Evolutionary conservation across 163 green algal species (phyloP).

Genomic region (Scenedesmus sp.): DNA sequence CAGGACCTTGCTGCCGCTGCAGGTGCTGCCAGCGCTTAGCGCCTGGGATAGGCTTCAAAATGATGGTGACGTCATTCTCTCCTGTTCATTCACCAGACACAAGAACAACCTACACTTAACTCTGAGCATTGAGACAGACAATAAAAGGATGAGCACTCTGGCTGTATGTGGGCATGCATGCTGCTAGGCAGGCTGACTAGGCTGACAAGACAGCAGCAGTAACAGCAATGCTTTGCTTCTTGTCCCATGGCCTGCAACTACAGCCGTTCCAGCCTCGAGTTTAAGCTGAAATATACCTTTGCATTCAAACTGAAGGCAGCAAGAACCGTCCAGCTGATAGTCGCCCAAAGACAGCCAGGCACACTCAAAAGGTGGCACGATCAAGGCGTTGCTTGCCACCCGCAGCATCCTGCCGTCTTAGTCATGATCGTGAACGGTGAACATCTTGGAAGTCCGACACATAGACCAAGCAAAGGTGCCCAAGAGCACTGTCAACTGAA

Average conservation of each 20-base stretch:
- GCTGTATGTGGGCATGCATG: neutral
- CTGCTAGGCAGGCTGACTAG: neutral
- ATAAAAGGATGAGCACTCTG: neutral
- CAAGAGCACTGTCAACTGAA: neutral
- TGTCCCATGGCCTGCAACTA: neutral
- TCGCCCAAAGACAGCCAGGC: constrained; percentile 86
- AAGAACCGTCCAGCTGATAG: constrained; percentile 49
- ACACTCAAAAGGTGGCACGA: constrained; percentile 91
- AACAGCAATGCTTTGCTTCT: neutral
- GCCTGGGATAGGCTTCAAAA: constrained; percentile 81
- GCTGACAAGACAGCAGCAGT: neutral
- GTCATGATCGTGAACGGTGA: neutral
- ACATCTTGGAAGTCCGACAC: neutral
- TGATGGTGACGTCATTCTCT: constrained; percentile 90
- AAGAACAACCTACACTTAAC: no score
- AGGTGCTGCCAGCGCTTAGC: constrained; percentile 83
- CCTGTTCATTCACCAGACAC: constrained; percentile 52
- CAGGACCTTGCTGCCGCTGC: constrained; percentile 14
- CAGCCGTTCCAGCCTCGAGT: neutral
- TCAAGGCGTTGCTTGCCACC: constrained; percentile 56
- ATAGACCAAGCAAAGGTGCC: neutral
- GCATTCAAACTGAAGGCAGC: constrained; percentile 46
- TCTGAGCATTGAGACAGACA: no score
- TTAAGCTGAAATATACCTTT: neutral
- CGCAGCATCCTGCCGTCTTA: constrained; percentile 32